Evolutionary conservation across 2,329 filamentous ascomycete genomes (phyloP).

Genomic region (Diplodia mutila): DNA sequence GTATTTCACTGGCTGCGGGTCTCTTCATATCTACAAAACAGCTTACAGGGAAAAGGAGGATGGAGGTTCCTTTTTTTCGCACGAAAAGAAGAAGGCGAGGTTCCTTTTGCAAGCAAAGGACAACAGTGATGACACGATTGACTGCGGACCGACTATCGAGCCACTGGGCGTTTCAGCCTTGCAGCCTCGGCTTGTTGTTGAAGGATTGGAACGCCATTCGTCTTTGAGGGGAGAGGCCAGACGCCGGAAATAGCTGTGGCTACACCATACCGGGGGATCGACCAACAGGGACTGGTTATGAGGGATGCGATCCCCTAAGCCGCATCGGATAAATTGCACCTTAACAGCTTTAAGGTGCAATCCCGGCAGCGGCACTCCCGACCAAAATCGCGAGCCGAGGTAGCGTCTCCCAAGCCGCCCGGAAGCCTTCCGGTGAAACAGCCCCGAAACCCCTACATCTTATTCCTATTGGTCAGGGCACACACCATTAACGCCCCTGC

Average conservation of each 20-base stretch:
- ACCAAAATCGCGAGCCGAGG: slow-evolving; percentile 20
- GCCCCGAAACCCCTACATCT: slow-evolving; percentile 7
- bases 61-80: neutral
- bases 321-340: slow-evolving; percentile 14
- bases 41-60: neutral
- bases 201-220: slow-evolving; percentile 12
- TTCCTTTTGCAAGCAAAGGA: slow-evolving; percentile 1
- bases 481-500: slow-evolving; percentile 19
- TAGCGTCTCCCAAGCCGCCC: slow-evolving; percentile 2
- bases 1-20: neutral
- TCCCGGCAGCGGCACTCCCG: slow-evolving; percentile 14
- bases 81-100: neutral
- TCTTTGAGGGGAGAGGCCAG: neutral
- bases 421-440: slow-evolving; percentile 21
- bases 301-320: neutral
- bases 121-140: neutral
- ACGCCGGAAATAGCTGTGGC: slow-evolving; percentile 10
- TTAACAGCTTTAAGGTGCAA: slow-evolving; percentile 21
- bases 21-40: slow-evolving; percentile 12
- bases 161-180: slow-evolving; percentile 17
- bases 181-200: slow-evolving; percentile 20
- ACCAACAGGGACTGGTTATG: neutral
- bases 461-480: neutral
- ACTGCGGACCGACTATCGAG: slow-evolving; percentile 9
- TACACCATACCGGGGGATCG: slow-evolving; percentile 4